Evolutionary conservation across 306 rosid genomes (phyloP).

Genomic region (Cicer chorassanicum): DNA sequence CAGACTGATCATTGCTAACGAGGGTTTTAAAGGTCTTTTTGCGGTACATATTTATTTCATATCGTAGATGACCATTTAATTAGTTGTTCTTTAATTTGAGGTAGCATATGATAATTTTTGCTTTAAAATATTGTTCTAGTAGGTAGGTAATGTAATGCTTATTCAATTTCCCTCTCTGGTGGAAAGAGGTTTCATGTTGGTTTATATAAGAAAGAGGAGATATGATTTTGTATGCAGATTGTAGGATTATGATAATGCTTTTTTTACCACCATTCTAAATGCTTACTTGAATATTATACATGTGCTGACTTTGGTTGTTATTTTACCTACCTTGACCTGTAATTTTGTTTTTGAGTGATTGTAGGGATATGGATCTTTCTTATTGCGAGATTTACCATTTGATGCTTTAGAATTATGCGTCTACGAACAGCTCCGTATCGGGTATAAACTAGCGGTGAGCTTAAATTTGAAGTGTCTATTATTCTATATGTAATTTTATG

Average conservation of each 20-base stretch:
- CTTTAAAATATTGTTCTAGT: conserved; percentile 22
- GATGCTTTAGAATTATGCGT: conserved; percentile 82
- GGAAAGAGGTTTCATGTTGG: conserved; percentile 23
- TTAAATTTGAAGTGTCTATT: conserved; percentile 31
- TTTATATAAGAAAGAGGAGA: conserved; percentile 19
- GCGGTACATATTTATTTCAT: conserved; percentile 57
- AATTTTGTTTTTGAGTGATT: conserved; percentile 35
- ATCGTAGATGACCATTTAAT: conserved; percentile 19
- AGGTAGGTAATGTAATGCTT: not conserved
- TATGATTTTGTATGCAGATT: conserved; percentile 10
- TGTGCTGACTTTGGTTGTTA: conserved; percentile 3
- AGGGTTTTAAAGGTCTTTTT: conserved; percentile 72
- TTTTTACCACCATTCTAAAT: not conserved
- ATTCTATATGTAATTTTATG: conserved; percentile 23
- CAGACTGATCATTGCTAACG: conserved; percentile 56
- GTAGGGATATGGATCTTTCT: conserved; percentile 81
- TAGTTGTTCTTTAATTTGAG: not conserved
- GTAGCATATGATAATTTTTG: conserved; percentile 9
- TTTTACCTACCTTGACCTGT: conserved; percentile 34
- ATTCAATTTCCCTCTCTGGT: not conserved
- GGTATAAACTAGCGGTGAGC: conserved; percentile 77
- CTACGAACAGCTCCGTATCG: conserved; percentile 81
- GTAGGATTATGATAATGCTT: conserved; percentile 9
- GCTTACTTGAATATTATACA: conserved; percentile 26
- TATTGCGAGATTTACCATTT: conserved; percentile 85